Conservation (phyloP, 2,329 filamentous ascomycete species). For the Amphichorda felina region DNA sequence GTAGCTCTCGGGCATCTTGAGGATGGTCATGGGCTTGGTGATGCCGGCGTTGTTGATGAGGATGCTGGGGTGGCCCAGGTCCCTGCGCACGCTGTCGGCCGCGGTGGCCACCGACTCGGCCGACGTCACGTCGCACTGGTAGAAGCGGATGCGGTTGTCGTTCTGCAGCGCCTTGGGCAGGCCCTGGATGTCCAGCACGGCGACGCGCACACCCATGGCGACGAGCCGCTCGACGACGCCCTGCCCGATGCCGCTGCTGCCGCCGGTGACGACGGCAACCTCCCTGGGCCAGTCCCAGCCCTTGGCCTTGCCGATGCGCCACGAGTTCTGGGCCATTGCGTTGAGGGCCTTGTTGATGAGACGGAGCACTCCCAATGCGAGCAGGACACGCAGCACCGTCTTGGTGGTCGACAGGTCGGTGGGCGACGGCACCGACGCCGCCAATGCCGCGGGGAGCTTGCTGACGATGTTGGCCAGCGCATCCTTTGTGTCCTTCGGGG, state of each 20-base stretch:
- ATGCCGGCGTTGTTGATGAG: slow-evolving; percentile 63
- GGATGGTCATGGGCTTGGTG: slow-evolving; percentile 44
- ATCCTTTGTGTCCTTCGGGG: slow-evolving; percentile 5
- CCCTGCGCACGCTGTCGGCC: slow-evolving; percentile 22
- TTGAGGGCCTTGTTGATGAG: slow-evolving; percentile 13
- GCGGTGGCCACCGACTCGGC: slow-evolving; percentile 29
- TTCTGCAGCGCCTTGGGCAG: slow-evolving; percentile 12
- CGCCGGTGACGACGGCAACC: slow-evolving; percentile 30
- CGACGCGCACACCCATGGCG: slow-evolving; percentile 44
- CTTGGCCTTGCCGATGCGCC: slow-evolving; percentile 9
- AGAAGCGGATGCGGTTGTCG: slow-evolving; percentile 14
- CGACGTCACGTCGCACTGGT: slow-evolving; percentile 26
- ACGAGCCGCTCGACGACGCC: slow-evolving; percentile 19
- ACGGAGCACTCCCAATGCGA: slow-evolving; percentile 11
- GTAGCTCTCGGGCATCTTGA: slow-evolving; percentile 41
- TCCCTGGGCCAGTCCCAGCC: slow-evolving; percentile 25
- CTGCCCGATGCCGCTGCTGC: slow-evolving; percentile 28
- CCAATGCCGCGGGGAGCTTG: slow-evolving; percentile 2
- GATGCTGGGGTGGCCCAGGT: slow-evolving; percentile 51
- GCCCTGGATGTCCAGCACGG: slow-evolving; percentile 49
- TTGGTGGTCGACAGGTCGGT: slow-evolving; percentile 3
- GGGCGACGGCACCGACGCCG: neutral
- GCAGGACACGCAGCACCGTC: slow-evolving; percentile 8
- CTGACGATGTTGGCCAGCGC: slow-evolving; percentile 3
- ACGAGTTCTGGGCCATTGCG: slow-evolving; percentile 15